phyloP scores from a whole-genome alignment of 164 flowering plant genomes.

The Magnolia sinica region DNA sequence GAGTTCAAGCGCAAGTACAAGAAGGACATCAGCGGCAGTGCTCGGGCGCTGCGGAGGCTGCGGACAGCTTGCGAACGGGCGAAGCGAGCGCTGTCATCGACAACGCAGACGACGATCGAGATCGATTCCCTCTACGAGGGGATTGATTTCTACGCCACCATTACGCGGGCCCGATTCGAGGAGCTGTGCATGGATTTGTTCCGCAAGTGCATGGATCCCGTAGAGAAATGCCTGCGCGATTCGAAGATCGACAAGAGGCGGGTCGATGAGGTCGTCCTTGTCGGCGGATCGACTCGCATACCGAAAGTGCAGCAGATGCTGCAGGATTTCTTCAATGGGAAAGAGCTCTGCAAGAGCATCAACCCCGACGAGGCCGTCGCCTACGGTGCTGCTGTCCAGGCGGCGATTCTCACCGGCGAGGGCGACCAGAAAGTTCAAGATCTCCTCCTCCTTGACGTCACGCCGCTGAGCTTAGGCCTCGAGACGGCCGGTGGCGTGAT shows the following conservation, averaged over 20 bases:
- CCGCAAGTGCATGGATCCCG: constrained; percentile 67
- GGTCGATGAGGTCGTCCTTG: constrained; percentile 56
- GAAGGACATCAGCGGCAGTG: constrained; percentile 63
- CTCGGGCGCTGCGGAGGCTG: constrained; percentile 60
- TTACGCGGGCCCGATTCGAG: constrained; percentile 59
- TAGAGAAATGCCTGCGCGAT: constrained; percentile 69
- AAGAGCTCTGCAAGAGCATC: constrained; percentile 70
- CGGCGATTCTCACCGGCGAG: constrained; percentile 64
- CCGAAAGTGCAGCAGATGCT: constrained; percentile 66
- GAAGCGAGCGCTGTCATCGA: constrained; percentile 59
- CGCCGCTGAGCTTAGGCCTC: constrained; percentile 27
- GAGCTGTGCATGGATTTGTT: constrained; percentile 63
- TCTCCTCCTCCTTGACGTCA: constrained; percentile 47
- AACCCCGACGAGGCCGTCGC: constrained; percentile 89
- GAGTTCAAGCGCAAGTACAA: constrained; percentile 68
- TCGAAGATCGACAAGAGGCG: constrained; percentile 67
- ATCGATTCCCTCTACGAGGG: constrained; percentile 68
- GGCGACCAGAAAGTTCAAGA: constrained; percentile 73
- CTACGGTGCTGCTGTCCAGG: constrained; percentile 81
- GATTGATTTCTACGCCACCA: constrained; percentile 58
- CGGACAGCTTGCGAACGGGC: constrained; percentile 65
- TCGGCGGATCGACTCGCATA: constrained; percentile 65
- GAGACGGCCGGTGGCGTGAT: constrained; percentile 35
- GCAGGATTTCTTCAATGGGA: constrained; percentile 71
- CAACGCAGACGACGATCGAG: constrained; percentile 59